These are phyloP conservation scores for Andrographis paniculata DNA, from an alignment of 305 asterid species.

Conservation along the genomic window DNA sequence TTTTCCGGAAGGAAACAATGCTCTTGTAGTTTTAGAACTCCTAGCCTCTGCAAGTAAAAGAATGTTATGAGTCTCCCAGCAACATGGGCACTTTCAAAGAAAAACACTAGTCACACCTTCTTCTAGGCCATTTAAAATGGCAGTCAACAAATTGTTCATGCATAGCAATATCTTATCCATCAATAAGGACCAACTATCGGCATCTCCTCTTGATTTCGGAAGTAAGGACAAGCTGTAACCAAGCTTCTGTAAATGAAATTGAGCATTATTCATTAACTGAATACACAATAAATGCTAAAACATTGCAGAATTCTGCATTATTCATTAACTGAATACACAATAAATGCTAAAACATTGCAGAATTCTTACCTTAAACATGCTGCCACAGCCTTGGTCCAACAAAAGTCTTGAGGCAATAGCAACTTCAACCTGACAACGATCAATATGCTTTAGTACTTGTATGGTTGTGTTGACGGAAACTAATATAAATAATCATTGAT, in stretches of 20 bases:
- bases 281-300: not conserved
- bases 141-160: constrained; percentile 53
- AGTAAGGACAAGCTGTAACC: constrained; percentile 57
- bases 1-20: constrained; percentile 62
- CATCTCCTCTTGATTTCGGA: constrained; percentile 80
- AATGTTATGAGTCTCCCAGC: constrained; percentile 11
- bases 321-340: not conserved
- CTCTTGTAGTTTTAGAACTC: constrained; percentile 39
- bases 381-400: constrained; percentile 52
- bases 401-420: constrained; percentile 55
- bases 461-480: constrained; percentile 3
- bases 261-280: not conserved
- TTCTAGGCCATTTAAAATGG: constrained; percentile 73
- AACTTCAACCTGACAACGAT: constrained; percentile 63
- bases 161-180: constrained; percentile 59
- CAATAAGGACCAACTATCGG: constrained; percentile 64
- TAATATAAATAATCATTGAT: not conserved
- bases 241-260: constrained; percentile 54
- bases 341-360: constrained; percentile 2
- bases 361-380: constrained; percentile 43
- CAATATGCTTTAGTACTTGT: constrained; percentile 6
- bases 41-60: constrained; percentile 42
- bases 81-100: constrained; percentile 5
- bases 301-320: not conserved
- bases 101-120: constrained; percentile 47